Percentiles rank a stretch among this genome's conserved stretches.
phyloP scores from a whole-genome alignment of 106 monocot species.

The Dioscorea zingiberensis region DNA sequence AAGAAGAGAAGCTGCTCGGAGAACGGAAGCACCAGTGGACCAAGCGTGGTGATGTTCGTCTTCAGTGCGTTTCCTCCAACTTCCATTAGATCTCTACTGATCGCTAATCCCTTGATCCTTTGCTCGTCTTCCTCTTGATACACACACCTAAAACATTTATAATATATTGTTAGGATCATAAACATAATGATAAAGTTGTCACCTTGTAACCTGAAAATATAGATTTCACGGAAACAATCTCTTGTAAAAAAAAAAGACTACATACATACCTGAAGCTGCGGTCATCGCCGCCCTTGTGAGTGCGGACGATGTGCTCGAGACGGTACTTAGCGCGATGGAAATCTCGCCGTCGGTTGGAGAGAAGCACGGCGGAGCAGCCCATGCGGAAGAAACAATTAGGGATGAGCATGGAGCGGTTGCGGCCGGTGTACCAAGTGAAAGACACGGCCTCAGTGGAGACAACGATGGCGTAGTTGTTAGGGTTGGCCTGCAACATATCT shows the following conservation, averaged over 20 bases:
- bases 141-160: constrained; percentile 25
- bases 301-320: constrained; percentile 72
- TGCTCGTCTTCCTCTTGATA: constrained; percentile 62
- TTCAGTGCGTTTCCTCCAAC: constrained; percentile 56
- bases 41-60: constrained; percentile 66
- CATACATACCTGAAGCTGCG: constrained; percentile 69
- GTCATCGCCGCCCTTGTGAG: constrained; percentile 71
- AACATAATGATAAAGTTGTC: no score
- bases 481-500: constrained; percentile 72
- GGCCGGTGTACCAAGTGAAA: constrained; percentile 67
- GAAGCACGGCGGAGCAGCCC: constrained; percentile 61
- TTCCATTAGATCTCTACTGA: constrained; percentile 56
- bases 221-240: no score
- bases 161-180: no score
- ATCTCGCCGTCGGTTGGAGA: constrained; percentile 60
- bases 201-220: no score
- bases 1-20: constrained; percentile 69
- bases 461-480: constrained; percentile 60
- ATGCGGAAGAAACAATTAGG: constrained; percentile 75
- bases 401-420: constrained; percentile 64
- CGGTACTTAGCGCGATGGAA: constrained; percentile 64
- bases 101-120: constrained; percentile 41
- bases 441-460: constrained; percentile 65
- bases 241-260: no score
- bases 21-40: constrained; percentile 56